Percentiles rank a stretch among this genome's conserved stretches.
Conservation (phyloP, 306 rosid genomes). For the cucumber (Cucumis sativus) region Cucumber_9930_V3 NC_026661.2:2642501-2643000, state of each 20-base stretch:
- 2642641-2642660: slow-evolving; percentile 57
- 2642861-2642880: neutral
- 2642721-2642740: slow-evolving; percentile 64
- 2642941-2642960: neutral
- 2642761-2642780: slow-evolving; percentile 69
- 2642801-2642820: slow-evolving; percentile 96
- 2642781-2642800: slow-evolving; percentile 71
- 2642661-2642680: slow-evolving; percentile 21
- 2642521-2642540: slow-evolving; percentile 78
- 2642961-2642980: neutral
- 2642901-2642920: neutral
- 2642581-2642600: slow-evolving; percentile 96
- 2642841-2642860: neutral
- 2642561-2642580: slow-evolving; percentile 98
- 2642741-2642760: slow-evolving; percentile 99
- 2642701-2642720: neutral
- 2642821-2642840: neutral
- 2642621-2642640: slow-evolving; percentile 96
- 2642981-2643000: slow-evolving; percentile 73
- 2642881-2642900: neutral
- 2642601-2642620: slow-evolving; percentile 93
- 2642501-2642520: slow-evolving; percentile 30
- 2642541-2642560: slow-evolving; percentile 83
- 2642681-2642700: neutral
- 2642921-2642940: neutral